These are phyloP conservation scores for Aspergillus ostianus DNA, from an alignment of 495 filamentous ascomycete species.

Conservation along the genomic window DNA sequence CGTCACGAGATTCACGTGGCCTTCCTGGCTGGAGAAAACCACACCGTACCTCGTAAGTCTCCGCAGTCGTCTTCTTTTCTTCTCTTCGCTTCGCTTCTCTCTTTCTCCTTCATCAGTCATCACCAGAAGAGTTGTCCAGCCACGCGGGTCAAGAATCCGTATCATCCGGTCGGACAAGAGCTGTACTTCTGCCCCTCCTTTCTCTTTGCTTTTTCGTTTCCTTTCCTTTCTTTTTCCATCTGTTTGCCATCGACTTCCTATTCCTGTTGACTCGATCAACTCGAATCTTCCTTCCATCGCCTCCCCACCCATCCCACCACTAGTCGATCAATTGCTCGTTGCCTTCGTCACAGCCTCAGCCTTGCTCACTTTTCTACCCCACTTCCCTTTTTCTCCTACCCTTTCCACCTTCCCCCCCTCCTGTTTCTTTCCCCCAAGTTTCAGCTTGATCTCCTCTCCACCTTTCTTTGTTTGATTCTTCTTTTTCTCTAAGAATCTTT, in stretches of 20 bases:
- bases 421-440: background rate
- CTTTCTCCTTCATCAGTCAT: background rate
- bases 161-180: background rate
- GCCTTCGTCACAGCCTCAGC: slow-evolving; percentile 1
- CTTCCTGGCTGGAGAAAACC: background rate
- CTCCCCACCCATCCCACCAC: background rate
- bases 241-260: slow-evolving; percentile 8
- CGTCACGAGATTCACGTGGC: slow-evolving; percentile 9
- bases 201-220: background rate
- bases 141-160: background rate
- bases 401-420: slow-evolving; percentile 1
- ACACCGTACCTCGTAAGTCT: too few relatives aligned
- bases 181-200: background rate
- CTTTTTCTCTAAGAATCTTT: background rate
- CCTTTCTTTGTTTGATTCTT: background rate
- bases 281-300: slow-evolving; percentile 3
- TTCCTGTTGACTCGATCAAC: background rate
- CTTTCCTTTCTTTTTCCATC: slow-evolving; percentile 12
- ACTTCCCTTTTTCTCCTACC: background rate
- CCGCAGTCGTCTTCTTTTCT: background rate
- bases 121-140: background rate
- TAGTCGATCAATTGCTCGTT: background rate
- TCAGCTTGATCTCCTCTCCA: slow-evolving; percentile 3
- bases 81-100: slow-evolving; percentile 8
- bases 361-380: slow-evolving; percentile 9